Base-by-base conservation (phyloP, 177 flowering plant species). In the Tripterygium wilfordii region DNA sequence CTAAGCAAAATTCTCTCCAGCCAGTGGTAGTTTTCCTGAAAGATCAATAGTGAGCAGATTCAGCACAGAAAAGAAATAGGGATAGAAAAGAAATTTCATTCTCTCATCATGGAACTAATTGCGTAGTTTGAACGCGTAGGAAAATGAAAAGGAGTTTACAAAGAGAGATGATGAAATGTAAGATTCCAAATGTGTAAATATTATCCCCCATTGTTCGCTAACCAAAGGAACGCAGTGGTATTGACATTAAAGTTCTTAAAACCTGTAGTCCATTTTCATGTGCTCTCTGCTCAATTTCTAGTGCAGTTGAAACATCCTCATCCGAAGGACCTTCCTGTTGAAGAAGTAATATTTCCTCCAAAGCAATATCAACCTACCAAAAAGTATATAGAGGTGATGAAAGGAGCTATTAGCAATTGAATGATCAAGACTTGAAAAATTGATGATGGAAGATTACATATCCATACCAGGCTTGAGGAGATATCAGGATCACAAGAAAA, bases 251-350 rank as follows among this genome's bases (percentile, higher is more conserved):
- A 6, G 24, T 14, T 20, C 21, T 23, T 36, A 18, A 23, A 1
- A 88, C 98, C 88, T 91, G 98, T 56, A 85, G 52, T 52, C 98
- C 96, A 72, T 79, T 85, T 72, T 91, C 98, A 78, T 91, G 96
- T 48, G 96, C 88, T 54, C 98, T 77, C 60, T 85, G 96, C 70
- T 91, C 98, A 61, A 88, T 85, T 71, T 91, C 98, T 45, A 91
- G 95, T 36, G 83, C 64, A n/a, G 92, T 44, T 12, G 65, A 76
- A 66, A 91, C 80, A 68, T 91, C 98, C 53, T 78, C 67, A 48
- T 68, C 74, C 26, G 88, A 74, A 54, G 96, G 92, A 20, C 95
- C 96, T 66, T 80, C 87, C 62, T 78, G 78, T 61, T 91, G 98
- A 70, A 91, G 85, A 49, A 63, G 79, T 17, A 57, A 37, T 47